Percentiles rank a stretch among this genome's conserved stretches.
phyloP scores from a whole-genome alignment of 805 yeast species.

The Saccharomycopsis fermentans region DNA sequence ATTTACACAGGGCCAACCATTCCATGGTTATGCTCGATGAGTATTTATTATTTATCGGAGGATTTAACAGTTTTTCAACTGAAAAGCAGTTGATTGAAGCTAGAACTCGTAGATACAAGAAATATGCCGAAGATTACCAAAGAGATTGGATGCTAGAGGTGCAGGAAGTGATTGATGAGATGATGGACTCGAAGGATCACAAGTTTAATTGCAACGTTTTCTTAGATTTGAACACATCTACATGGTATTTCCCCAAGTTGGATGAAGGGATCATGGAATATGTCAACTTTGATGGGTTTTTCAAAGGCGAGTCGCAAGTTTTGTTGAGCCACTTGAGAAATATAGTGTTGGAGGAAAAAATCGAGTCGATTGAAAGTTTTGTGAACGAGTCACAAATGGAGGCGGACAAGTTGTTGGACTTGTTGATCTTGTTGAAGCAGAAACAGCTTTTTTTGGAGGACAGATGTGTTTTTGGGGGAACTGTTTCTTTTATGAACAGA shows the following conservation, averaged over 20 bases:
- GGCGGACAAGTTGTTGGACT: not conserved
- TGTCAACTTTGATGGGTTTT: not conserved
- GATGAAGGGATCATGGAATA: not conserved
- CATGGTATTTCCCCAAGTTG: conserved; percentile 6
- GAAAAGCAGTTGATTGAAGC: conserved; percentile 1
- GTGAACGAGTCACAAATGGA: not conserved
- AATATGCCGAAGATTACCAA: not conserved
- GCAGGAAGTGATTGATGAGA: conserved; percentile 1
- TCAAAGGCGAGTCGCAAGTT: not conserved
- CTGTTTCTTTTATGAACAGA: conserved; percentile 3
- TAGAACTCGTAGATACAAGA: not conserved
- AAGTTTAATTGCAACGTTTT: conserved; percentile 3
- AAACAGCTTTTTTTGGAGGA: not conserved
- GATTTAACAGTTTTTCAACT: not conserved
- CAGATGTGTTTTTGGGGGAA: conserved; percentile 4
- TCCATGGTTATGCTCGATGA: conserved; percentile 8
- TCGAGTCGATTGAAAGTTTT: not conserved
- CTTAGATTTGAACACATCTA: conserved; percentile 6
- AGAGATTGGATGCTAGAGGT: conserved; percentile 7
- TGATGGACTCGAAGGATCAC: not conserved
- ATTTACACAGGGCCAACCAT: conserved; percentile 9
- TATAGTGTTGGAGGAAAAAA: not conserved
- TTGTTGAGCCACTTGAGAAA: not conserved
- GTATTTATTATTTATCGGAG: conserved; percentile 6
- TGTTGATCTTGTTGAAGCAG: not conserved